A percentile compares a stretch with the other conserved stretches of the same genome.
These are phyloP conservation scores for Naegleria fowleri DNA, from an alignment of 208 protist genomes.

Conservation along the genomic window DNA sequence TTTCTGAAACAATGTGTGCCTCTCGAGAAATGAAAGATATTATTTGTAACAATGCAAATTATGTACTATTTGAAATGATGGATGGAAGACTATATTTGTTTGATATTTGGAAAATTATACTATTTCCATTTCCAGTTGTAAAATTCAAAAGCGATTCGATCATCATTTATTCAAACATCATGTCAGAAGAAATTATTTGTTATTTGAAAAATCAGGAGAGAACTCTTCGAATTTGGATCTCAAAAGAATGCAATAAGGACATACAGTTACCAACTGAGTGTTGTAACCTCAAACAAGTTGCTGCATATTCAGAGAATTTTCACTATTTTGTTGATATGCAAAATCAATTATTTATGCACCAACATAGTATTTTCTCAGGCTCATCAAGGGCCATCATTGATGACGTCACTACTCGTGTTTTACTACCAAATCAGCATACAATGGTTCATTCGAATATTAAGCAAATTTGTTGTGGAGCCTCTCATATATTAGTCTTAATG, in stretches of 20 bases:
- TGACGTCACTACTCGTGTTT: neutral
- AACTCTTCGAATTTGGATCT: neutral
- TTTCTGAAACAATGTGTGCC: too few relatives aligned
- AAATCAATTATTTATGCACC: neutral
- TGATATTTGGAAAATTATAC: neutral
- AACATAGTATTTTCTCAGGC: neutral
- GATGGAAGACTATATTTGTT: neutral
- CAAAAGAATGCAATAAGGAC: neutral
- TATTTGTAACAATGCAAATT: neutral
- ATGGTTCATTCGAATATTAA: neutral
- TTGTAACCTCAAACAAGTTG: too few relatives aligned
- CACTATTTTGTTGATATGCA: neutral
- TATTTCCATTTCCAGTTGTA: neutral
- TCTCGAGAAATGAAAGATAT: neutral
- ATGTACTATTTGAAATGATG: neutral
- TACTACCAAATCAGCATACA: neutral
- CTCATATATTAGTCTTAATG: neutral
- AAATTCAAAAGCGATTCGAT: neutral
- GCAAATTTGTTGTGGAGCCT: neutral
- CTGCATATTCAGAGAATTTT: neutral
- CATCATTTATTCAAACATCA: neutral
- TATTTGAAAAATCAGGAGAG: neutral
- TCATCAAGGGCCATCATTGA: neutral
- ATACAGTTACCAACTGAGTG: neutral
- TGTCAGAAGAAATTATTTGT: neutral